Base-by-base conservation (phyloP, 2,329 filamentous ascomycete species). In the Monosporascus sp. region DNA sequence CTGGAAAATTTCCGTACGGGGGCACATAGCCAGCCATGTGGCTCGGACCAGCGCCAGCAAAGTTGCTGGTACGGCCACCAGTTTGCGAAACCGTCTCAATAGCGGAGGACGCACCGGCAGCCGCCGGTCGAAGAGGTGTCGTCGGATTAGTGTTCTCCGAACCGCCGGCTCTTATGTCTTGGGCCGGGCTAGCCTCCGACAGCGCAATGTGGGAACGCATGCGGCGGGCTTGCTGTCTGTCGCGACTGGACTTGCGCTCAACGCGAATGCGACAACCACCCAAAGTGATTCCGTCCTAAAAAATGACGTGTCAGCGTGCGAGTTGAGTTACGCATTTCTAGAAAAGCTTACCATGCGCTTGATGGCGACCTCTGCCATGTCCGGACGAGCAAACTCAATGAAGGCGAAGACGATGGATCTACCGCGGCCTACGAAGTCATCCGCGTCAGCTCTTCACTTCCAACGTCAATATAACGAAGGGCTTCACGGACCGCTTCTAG, bases 321-420 rank as follows among this genome's bases (percentile, higher is more conserved):
- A 54, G 5, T 48, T 6, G 48, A 42, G 3, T 37, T 27, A 14
- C 20, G n/a, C 4, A 24, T n/a, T n/a, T 25, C 15, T 8, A 39
- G 18, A n/a, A 17, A 31, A 37, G 65, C 72, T 68, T 65, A 76
- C 75, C 53, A 71, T 57, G 11, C 57, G 55, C 31, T 60, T 57
- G 14, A 74, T 65, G 0, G 72, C 70, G 22, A 65, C 52, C 18
- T 74, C 71, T 6, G 71, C 70, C 38, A 66, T 59, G 51, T 74
- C 67, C 4, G 68, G 65, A 3, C 66, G 66, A 3, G 54, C 56
- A 49, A 72, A 77, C 58, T 76, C 73, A 5, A 77, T 65, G 47
- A 71, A 72, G 5, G 63, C 68, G 49, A 71, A 70, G 3, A 62
- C 57, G 1, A 57, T 60, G 6, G 61, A 46, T 15, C 57, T 52